Conservation (phyloP, 345 rosid species). For the Geranium brycei region DNA sequence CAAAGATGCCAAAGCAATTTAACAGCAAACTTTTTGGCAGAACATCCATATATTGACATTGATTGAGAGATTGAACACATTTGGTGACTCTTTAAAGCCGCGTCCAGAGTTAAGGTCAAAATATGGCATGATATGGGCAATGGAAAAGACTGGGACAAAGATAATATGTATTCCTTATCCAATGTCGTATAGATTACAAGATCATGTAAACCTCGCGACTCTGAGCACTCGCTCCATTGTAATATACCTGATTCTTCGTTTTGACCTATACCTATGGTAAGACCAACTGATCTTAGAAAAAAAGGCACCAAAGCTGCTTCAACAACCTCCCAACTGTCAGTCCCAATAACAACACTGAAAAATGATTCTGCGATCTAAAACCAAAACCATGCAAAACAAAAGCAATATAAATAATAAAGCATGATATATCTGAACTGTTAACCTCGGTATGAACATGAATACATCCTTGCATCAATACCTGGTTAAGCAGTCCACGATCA, state of each 20-base stretch:
- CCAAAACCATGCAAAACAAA: constrained; percentile 15
- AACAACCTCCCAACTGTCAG: constrained; percentile 44
- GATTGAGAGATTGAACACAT: constrained; percentile 16
- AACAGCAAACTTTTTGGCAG: constrained; percentile 28
- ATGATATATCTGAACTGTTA: constrained; percentile 4
- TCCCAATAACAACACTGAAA: constrained; percentile 45
- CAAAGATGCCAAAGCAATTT: constrained; percentile 65
- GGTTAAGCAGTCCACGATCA: constrained; percentile 57
- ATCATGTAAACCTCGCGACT: constrained; percentile 12
- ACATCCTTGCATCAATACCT: constrained; percentile 28
- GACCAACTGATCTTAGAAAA: constrained; percentile 46
- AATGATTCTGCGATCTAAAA: constrained; percentile 48
- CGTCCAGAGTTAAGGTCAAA: constrained; percentile 39
- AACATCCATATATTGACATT: constrained; percentile 18
- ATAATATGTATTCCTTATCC: constrained; percentile 21
- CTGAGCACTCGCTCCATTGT: constrained; percentile 24
- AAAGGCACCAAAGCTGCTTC: constrained; percentile 62
- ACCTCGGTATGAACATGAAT: constrained; percentile 6
- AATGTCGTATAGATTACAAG: constrained; percentile 7
- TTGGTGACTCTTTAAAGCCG: constrained; percentile 32
- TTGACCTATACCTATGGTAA: constrained; percentile 36
- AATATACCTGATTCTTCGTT: constrained; percentile 33
- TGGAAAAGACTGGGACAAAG: constrained; percentile 30
- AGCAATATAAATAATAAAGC: constrained; percentile 7
- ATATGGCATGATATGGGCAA: constrained; percentile 57